Evolutionary conservation across 1,284 basidiomycete species (phyloP).

Genomic region (Macrocystidia cucumis): DNA sequence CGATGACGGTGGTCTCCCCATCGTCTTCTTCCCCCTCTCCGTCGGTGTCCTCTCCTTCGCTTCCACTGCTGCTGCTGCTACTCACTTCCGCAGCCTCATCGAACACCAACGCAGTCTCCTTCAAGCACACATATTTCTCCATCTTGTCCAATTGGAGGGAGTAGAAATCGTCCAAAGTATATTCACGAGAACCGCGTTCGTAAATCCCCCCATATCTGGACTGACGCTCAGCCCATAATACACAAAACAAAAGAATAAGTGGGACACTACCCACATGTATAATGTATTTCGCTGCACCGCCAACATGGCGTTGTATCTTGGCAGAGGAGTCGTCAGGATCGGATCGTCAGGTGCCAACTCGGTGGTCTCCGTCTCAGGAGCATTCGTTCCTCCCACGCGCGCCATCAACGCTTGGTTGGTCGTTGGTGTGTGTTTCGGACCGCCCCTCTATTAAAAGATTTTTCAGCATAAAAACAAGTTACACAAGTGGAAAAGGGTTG

Average conservation of each 20-base stretch:
- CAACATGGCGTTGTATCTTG: slow-evolving; percentile 91
- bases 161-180: slow-evolving; percentile 83
- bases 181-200: slow-evolving; percentile 75
- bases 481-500: too few relatives aligned
- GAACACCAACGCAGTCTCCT: slow-evolving; percentile 54
- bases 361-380: too few relatives aligned
- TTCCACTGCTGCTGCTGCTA: slow-evolving; percentile 49
- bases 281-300: slow-evolving; percentile 81
- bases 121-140: slow-evolving; percentile 69
- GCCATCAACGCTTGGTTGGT: too few relatives aligned
- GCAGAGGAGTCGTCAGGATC: slow-evolving; percentile 57
- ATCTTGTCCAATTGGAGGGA: slow-evolving; percentile 74
- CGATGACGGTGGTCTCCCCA: slow-evolving; percentile 10
- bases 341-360: slow-evolving; percentile 67
- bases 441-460: too few relatives aligned
- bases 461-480: too few relatives aligned
- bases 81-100: slow-evolving; percentile 55
- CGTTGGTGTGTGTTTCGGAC: too few relatives aligned
- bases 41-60: slow-evolving; percentile 39
- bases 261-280: slow-evolving; percentile 55
- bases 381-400: too few relatives aligned
- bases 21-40: slow-evolving; percentile 37
- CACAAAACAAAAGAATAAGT: neutral
- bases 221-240: neutral
- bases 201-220: slow-evolving; percentile 82